phyloP scores from a whole-genome alignment of 192 early-diverging fungal species.

The Ambispora gerdemannii region DNA sequence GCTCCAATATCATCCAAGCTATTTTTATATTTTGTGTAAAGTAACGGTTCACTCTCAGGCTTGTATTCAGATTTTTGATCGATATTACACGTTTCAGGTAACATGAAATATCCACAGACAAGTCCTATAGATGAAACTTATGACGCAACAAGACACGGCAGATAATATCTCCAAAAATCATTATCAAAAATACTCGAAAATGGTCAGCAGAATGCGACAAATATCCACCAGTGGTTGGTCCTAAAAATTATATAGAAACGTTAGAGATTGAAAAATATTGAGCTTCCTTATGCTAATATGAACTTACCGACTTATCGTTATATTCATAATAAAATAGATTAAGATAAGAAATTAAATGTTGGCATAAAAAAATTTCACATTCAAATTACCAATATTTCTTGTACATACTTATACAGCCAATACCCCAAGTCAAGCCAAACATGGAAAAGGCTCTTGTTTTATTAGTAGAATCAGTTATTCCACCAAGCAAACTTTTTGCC shows the following conservation, averaged over 20 bases:
- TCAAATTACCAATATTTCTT: too few relatives aligned
- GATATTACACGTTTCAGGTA: constrained; percentile 52
- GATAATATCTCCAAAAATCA: constrained; percentile 58
- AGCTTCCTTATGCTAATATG: too few relatives aligned
- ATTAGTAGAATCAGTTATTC: too few relatives aligned
- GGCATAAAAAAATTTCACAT: neutral
- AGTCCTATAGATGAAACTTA: constrained; percentile 63
- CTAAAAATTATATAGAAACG: too few relatives aligned
- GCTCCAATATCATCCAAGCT: too few relatives aligned
- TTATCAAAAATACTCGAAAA: constrained; percentile 58
- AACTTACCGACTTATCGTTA: too few relatives aligned
- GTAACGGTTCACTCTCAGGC: neutral
- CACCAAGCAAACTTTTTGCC: too few relatives aligned
- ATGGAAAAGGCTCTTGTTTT: constrained; percentile 34
- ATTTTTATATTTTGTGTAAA: neutral
- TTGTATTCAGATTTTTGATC: neutral
- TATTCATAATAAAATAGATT: too few relatives aligned
- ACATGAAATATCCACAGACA: too few relatives aligned
- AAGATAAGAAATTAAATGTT: too few relatives aligned
- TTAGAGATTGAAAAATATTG: too few relatives aligned
- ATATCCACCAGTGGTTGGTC: constrained; percentile 78
- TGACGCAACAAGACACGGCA: too few relatives aligned
- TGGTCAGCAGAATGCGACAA: constrained; percentile 68
- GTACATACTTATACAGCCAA: constrained; percentile 50
- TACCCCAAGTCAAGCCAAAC: constrained; percentile 1